Percentiles rank a stretch among this genome's conserved stretches.
phyloP scores from a whole-genome alignment of 441 rosid genomes.

The Capsella rubella region DNA sequence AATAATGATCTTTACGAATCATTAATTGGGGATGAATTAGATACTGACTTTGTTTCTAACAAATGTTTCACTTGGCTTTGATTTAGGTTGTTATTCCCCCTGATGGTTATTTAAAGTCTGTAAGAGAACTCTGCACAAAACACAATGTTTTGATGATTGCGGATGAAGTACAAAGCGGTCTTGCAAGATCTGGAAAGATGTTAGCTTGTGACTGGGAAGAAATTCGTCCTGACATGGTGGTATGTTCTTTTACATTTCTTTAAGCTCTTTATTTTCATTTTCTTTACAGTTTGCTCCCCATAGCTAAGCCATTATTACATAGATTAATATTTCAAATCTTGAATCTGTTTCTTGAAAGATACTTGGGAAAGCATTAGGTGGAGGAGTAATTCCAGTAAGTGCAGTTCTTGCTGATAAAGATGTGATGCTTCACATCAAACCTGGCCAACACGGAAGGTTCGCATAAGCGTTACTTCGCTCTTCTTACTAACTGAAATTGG shows the following conservation, averaged over 20 bases:
- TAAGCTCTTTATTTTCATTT: neutral
- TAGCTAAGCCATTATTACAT: constrained; percentile 11
- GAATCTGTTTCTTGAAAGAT: constrained; percentile 49
- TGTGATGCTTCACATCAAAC: constrained; percentile 90
- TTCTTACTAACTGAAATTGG: neutral
- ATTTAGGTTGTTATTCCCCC: constrained; percentile 85
- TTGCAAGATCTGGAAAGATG: constrained; percentile 88
- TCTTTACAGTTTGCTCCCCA: neutral
- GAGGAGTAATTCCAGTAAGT: constrained; percentile 97
- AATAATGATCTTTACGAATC: too few relatives aligned
- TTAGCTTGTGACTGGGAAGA: constrained; percentile 97
- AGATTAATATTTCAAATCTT: constrained; percentile 5
- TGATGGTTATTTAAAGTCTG: constrained; percentile 79
- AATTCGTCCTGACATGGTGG: constrained; percentile 88
- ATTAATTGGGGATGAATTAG: neutral
- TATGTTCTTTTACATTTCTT: constrained; percentile 43
- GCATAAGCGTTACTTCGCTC: neutral
- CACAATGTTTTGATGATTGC: constrained; percentile 91
- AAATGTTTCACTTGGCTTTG: constrained; percentile 10
- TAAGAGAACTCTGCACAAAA: constrained; percentile 85
- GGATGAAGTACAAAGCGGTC: constrained; percentile 95
- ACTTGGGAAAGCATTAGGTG: constrained; percentile 96
- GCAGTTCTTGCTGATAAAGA: constrained; percentile 90
- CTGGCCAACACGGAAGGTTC: constrained; percentile 98
- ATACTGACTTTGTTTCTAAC: neutral